Percentiles rank a stretch among this genome's conserved stretches.
These are phyloP conservation scores for Ceratocystis ficicola DNA, from an alignment of 2,329 filamentous ascomycete species.

Conservation along the genomic window DNA sequence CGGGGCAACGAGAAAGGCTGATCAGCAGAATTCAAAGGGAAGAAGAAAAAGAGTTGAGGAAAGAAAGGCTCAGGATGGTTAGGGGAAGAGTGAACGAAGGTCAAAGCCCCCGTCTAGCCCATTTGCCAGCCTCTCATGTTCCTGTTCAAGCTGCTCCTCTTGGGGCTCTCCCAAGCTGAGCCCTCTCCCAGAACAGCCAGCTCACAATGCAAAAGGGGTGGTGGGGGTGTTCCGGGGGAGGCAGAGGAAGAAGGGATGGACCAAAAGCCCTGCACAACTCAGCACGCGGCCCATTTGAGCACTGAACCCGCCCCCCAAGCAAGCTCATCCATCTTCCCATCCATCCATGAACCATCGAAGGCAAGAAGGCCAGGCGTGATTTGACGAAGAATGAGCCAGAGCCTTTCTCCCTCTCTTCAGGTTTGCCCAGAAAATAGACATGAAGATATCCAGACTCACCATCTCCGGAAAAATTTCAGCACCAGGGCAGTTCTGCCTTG, in stretches of 20 bases:
- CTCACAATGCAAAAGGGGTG: neutral
- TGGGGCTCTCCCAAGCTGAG: neutral
- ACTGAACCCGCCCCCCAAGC: neutral
- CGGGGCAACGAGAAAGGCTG: neutral
- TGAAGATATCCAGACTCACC: neutral
- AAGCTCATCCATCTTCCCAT: neutral
- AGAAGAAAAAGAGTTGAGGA: conserved; percentile 5
- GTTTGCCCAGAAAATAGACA: no score
- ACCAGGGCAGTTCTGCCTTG: neutral
- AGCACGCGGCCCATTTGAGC: neutral
- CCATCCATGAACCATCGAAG: neutral
- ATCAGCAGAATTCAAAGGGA: neutral
- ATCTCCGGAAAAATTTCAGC: neutral
- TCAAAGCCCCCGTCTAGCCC: conserved; percentile 3
- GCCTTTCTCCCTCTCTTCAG: no score
- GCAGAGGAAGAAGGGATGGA: neutral
- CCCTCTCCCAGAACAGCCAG: neutral
- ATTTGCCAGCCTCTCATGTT: neutral
- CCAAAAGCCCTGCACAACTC: conserved; percentile 1
- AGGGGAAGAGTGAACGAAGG: neutral
- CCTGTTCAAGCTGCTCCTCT: neutral
- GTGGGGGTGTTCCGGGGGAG: conserved; percentile 1
- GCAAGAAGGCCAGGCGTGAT: neutral
- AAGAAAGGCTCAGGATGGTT: neutral
- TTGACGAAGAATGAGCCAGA: neutral